Conservation (phyloP, 768 basidiomycete species). For the Lentinula sp. region DNA sequence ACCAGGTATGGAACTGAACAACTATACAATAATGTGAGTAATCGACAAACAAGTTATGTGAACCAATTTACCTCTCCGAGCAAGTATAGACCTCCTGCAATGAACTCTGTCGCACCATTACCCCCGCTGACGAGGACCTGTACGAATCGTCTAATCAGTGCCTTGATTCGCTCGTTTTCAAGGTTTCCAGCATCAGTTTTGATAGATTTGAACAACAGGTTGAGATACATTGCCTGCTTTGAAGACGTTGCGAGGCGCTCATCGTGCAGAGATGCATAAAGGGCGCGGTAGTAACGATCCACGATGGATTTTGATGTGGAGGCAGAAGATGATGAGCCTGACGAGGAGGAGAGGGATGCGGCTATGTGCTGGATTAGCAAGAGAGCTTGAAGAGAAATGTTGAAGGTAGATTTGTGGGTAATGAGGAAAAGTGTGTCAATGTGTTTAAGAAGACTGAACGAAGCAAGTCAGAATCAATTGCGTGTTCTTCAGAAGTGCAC, state of each 20-base stretch:
- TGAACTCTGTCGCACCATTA: conserved; percentile 75
- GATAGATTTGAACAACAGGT: conserved; percentile 85
- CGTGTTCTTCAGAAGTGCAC: conserved; percentile 13
- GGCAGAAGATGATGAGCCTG: conserved; percentile 34
- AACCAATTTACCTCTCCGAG: conserved; percentile 66
- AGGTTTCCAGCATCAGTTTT: conserved; percentile 55
- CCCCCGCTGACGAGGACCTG: conserved; percentile 72
- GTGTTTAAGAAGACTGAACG: conserved; percentile 70
- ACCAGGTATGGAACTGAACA: conserved; percentile 37
- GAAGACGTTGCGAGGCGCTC: conserved; percentile 71
- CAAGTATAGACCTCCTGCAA: conserved; percentile 82
- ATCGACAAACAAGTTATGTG: background rate
- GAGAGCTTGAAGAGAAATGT: conserved; percentile 90
- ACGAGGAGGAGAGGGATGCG: conserved; percentile 39
- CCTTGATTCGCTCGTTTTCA: conserved; percentile 58
- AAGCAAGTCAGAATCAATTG: background rate
- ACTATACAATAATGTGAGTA: conserved; percentile 14
- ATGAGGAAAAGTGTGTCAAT: conserved; percentile 93
- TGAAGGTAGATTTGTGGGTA: conserved; percentile 94
- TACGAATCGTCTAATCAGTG: conserved; percentile 77
- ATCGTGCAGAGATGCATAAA: conserved; percentile 90
- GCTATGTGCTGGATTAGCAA: conserved; percentile 83
- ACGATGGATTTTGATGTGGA: conserved; percentile 40
- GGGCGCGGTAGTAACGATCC: conserved; percentile 71
- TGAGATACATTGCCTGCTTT: conserved; percentile 97